These are phyloP conservation scores for Hylodesmum podocarpum DNA, from an alignment of 306 rosid genomes.

Conservation along the genomic window DNA sequence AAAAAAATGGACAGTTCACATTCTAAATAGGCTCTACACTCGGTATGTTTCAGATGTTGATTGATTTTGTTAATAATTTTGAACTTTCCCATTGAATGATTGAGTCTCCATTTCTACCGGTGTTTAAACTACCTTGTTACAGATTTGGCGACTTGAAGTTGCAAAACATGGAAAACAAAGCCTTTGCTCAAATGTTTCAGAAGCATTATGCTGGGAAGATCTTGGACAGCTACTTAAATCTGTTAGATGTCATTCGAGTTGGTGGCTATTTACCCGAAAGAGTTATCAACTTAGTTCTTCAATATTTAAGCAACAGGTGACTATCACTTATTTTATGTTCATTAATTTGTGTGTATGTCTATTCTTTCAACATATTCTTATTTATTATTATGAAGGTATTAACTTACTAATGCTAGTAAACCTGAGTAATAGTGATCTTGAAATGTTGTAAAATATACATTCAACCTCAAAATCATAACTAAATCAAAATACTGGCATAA, in stretches of 20 bases:
- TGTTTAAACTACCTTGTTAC: slow-evolving; percentile 15
- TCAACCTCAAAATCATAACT: neutral
- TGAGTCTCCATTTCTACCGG: neutral
- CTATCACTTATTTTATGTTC: neutral
- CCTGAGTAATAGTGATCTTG: neutral
- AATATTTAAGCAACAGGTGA: slow-evolving; percentile 92
- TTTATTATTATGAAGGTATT: neutral
- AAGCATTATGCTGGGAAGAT: slow-evolving; percentile 78
- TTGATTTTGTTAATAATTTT: neutral
- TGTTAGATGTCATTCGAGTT: slow-evolving; percentile 48
- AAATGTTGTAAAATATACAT: neutral
- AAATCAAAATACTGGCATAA: neutral
- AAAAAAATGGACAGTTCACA: slow-evolving; percentile 95
- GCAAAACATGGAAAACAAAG: slow-evolving; percentile 70
- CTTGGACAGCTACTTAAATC: slow-evolving; percentile 77
- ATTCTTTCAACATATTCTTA: neutral
- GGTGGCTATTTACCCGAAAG: slow-evolving; percentile 95
- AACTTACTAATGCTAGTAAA: neutral
- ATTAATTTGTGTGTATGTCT: neutral
- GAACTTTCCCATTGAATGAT: neutral
- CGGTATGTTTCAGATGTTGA: slow-evolving; percentile 48
- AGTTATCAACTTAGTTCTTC: slow-evolving; percentile 87
- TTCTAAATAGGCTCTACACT: slow-evolving; percentile 85
- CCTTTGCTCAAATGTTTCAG: slow-evolving; percentile 88
- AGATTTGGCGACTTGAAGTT: slow-evolving; percentile 88